Evolutionary conservation across 805 yeast genomes (phyloP).

Genomic region (Millerago galiae): DNA sequence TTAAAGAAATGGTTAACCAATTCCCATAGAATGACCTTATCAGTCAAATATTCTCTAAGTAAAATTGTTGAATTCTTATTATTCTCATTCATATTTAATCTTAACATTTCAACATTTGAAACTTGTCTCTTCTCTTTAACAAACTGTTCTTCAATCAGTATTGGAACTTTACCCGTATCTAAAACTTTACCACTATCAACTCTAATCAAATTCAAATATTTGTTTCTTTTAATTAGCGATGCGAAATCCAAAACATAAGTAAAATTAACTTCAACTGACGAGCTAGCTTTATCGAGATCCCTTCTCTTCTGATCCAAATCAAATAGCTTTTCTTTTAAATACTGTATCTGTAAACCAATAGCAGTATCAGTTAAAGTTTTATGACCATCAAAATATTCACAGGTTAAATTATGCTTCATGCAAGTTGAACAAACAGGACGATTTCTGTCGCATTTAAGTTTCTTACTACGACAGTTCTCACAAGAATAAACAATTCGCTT

Average conservation of each 20-base stretch:
- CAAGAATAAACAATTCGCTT: constrained; percentile 9
- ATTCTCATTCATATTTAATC: not conserved
- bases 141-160: constrained; percentile 3
- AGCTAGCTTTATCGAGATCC: not conserved
- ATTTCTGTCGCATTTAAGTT: constrained; percentile 7
- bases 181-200: not conserved
- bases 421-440: constrained; percentile 7
- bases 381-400: constrained; percentile 1
- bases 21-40: constrained; percentile 2
- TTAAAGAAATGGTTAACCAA: constrained; percentile 7
- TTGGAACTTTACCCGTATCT: not conserved
- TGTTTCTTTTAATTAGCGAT: constrained; percentile 1
- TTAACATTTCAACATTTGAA: constrained; percentile 4
- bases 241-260: constrained; percentile 1
- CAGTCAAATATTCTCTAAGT: not conserved
- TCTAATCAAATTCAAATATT: constrained; percentile 1
- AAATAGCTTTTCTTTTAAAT: not conserved
- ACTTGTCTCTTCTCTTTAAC: constrained; percentile 5
- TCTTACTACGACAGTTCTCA: constrained; percentile 8
- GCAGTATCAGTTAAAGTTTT: not conserved
- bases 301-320: constrained; percentile 1
- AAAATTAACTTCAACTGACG: not conserved
- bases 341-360: not conserved
- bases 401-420: not conserved
- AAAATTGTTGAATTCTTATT: not conserved